Base-by-base conservation (phyloP, 257 asterid genomes). In the Rehmannia glutinosa region DNA sequence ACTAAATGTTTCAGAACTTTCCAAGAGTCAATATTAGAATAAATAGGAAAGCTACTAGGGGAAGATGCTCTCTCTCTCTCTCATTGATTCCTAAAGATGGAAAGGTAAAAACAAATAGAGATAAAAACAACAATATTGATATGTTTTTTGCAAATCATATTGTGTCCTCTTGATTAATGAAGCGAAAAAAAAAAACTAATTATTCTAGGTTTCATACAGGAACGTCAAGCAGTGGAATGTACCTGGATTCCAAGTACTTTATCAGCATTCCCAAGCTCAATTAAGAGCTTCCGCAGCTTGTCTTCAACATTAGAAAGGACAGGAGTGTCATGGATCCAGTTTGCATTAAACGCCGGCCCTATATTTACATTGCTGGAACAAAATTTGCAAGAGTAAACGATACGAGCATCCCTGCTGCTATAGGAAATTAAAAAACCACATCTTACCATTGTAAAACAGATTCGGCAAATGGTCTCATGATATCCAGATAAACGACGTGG, bases 401-500 rank as follows among this genome's bases (percentile, higher is more conserved):
- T 78, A 73, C 43, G 53, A 70, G 62, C 46, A 57, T 36, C 64
- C 55, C 6, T 13, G 58, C 15, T 60, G 62, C 50, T 66, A 45
- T 21, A 64, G 12, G 42, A 66, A 54, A 71, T 35, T 57, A 68
- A 5, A 77, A 62, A 35, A 28, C 42, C 63, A 62, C 62, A 68
- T 70, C 84, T 72, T 80, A 90, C 98, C 87, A 51, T 72, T 93
- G 87, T 76, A 93, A 72, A 68, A 78, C 92, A 83, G 91, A 93
- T 81, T 93, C 98, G 73, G 98, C 98, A 86, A 90, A 93, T 33
- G 98, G 98, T 75, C 97, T 83, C 98, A 93, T 93, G 73, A 93
- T 78, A 67, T 93, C 97, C 71, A 84, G 71, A 77, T 93, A 93
- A 51, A 80, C 86, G 25, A 93, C 73, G n/a, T n/a, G n/a, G 67